phyloP scores from a whole-genome alignment of 2,329 filamentous ascomycete genomes.

The Eurotiales sp. region DNA sequence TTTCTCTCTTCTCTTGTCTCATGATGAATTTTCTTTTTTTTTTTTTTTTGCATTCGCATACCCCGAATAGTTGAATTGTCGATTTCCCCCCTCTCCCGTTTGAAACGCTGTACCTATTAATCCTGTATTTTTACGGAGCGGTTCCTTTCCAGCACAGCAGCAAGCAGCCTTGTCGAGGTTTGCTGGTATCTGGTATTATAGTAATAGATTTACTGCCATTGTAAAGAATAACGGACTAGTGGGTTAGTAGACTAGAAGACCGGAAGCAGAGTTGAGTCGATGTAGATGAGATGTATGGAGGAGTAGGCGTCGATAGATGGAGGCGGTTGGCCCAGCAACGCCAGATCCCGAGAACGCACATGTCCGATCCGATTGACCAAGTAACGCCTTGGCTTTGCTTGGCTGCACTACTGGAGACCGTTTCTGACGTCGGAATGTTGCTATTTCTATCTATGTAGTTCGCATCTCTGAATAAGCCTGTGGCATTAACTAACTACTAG shows the following conservation, averaged over 20 bases:
- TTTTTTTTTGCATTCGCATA: not conserved
- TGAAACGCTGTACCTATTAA: not conserved
- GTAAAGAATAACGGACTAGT: no score
- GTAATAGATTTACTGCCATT: no score
- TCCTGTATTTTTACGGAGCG: not conserved
- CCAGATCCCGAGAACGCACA: not conserved
- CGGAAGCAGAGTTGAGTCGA: no score
- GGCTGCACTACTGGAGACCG: no score
- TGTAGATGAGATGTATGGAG: not conserved
- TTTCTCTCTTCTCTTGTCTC: not conserved
- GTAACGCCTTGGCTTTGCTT: no score
- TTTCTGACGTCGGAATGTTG: no score
- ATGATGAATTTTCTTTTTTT: not conserved
- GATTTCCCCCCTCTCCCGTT: not conserved
- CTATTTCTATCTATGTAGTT: no score
- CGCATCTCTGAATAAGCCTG: no score
- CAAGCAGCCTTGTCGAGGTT: not conserved
- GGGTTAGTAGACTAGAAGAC: no score
- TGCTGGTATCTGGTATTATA: no score
- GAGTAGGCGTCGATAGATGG: not conserved
- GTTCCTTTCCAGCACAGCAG: not conserved
- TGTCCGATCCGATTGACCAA: not conserved
- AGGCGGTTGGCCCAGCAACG: not conserved
- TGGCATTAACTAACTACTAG: no score
- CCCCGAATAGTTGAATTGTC: not conserved